Conservation (phyloP, 2,329 filamentous ascomycete genomes). For the Diaporthe eres region DNA sequence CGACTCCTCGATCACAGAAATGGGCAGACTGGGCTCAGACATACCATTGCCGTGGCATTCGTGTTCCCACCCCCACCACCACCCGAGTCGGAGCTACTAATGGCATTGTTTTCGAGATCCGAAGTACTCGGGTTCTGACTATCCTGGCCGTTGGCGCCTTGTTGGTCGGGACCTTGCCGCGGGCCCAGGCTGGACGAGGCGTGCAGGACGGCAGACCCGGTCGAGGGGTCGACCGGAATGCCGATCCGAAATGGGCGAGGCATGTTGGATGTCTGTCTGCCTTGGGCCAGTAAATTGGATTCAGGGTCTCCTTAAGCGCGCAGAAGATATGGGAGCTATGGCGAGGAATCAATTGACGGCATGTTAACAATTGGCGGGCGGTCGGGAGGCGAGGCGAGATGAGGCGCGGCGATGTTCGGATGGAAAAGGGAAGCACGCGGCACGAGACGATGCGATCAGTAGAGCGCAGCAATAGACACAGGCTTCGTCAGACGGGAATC, state of each 20-base stretch:
- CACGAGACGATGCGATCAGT: not conserved
- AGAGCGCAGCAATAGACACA: not conserved
- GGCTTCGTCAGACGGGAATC: constrained; percentile 2
- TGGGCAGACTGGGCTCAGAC: not conserved
- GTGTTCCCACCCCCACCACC: not conserved
- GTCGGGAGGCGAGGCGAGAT: not conserved
- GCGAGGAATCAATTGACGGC: constrained; percentile 32
- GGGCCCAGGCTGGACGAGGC: constrained; percentile 11
- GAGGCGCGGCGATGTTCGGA: constrained; percentile 1
- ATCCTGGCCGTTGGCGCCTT: not conserved
- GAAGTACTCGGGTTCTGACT: not conserved
- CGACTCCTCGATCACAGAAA: not conserved
- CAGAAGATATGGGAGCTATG: constrained; percentile 13
- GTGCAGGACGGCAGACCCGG: constrained; percentile 29
- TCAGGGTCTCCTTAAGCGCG: not conserved
- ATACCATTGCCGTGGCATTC: constrained; percentile 38
- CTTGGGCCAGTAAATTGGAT: not conserved
- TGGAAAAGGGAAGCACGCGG: constrained; percentile 9
- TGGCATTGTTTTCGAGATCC: not conserved
- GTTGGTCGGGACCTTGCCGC: constrained; percentile 20
- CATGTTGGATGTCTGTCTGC: constrained; percentile 10
- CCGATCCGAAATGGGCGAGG: constrained; percentile 30
- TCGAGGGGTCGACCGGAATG: constrained; percentile 27
- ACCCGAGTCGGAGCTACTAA: not conserved
- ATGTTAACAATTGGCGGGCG: constrained; percentile 20